A percentile compares a stretch with the other conserved stretches of the same genome.
Evolutionary conservation across 768 basidiomycete species (phyloP).

Genomic region (Albatrellus ellisii): DNA sequence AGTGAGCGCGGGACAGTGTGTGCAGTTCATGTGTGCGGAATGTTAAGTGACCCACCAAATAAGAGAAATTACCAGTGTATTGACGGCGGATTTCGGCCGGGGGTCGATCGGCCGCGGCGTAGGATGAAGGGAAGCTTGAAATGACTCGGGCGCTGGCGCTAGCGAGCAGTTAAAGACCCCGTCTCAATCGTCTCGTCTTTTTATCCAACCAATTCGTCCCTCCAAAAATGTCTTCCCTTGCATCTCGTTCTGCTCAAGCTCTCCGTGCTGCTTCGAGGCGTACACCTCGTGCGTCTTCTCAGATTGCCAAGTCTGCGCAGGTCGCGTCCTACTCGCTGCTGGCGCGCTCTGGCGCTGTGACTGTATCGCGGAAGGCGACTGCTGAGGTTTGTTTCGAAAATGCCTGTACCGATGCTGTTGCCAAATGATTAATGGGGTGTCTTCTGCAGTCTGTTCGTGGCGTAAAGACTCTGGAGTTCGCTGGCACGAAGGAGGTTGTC

Average conservation of each 20-base stretch:
- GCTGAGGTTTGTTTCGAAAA: slow-evolving; percentile 1
- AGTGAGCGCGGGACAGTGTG: too few species aligned
- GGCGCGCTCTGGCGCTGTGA: slow-evolving; percentile 23
- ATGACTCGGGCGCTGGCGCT: not conserved
- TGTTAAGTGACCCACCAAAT: too few species aligned
- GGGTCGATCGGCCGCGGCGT: slow-evolving; percentile 28
- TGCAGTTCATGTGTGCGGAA: too few species aligned
- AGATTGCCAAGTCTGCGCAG: slow-evolving; percentile 27
- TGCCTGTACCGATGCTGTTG: not conserved
- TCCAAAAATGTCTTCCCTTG: slow-evolving; percentile 45
- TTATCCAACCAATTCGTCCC: not conserved
- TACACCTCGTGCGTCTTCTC: slow-evolving; percentile 36
- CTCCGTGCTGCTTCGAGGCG: slow-evolving; percentile 57
- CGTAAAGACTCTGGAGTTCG: slow-evolving; percentile 93
- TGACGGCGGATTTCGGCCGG: not conserved
- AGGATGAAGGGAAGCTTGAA: slow-evolving; percentile 48
- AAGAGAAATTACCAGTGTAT: too few species aligned
- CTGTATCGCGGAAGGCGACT: slow-evolving; percentile 1
- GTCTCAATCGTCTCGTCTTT: not conserved
- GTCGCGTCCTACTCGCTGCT: slow-evolving; percentile 61
- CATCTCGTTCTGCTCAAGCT: slow-evolving; percentile 50
- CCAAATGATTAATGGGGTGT: not conserved
- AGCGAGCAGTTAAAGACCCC: not conserved
- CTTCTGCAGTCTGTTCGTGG: slow-evolving; percentile 55
- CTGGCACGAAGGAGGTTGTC: slow-evolving; percentile 84